These are phyloP conservation scores for Penicillium sp. DNA, from an alignment of 2,329 filamentous ascomycete genomes.

Conservation along the genomic window DNA sequence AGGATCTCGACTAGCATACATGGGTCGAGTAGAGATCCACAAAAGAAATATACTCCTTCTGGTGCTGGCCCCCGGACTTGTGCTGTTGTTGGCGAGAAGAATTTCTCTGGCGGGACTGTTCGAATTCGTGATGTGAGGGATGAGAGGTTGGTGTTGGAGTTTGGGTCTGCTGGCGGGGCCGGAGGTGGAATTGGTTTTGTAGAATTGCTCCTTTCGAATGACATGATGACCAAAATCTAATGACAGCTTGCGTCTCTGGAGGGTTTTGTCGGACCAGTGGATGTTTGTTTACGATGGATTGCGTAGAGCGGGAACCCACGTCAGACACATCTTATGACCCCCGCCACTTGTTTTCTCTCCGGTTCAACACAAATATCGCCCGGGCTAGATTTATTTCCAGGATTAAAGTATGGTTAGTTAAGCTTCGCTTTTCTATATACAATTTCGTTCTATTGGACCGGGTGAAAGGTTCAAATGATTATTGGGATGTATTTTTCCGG, in stretches of 20 bases:
- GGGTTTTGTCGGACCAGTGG: too few species aligned
- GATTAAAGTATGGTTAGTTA: neutral
- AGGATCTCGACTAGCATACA: constrained; percentile 24
- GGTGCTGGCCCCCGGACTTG: constrained; percentile 2
- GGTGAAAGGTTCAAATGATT: constrained; percentile 8
- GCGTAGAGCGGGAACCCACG: too few species aligned
- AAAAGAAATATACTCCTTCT: constrained; percentile 37
- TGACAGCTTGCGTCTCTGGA: neutral
- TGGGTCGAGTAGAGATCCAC: constrained; percentile 36
- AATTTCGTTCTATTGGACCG: neutral
- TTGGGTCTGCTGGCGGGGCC: constrained; percentile 10
- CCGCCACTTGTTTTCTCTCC: neutral
- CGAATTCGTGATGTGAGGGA: constrained; percentile 9
- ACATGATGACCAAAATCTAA: neutral
- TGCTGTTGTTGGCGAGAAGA: neutral
- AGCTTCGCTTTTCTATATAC: neutral
- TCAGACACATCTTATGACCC: neutral
- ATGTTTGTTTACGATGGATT: neutral
- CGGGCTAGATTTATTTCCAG: neutral
- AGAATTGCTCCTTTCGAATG: neutral
- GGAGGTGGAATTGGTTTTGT: neutral
- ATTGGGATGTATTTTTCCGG: constrained; percentile 15
- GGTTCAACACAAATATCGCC: neutral
- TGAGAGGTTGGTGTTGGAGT: neutral
- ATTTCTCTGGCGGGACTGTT: constrained; percentile 3